These are phyloP conservation scores for Chaetomium sp. DNA, from an alignment of 2,329 filamentous ascomycete genomes.

Conservation along the genomic window DNA sequence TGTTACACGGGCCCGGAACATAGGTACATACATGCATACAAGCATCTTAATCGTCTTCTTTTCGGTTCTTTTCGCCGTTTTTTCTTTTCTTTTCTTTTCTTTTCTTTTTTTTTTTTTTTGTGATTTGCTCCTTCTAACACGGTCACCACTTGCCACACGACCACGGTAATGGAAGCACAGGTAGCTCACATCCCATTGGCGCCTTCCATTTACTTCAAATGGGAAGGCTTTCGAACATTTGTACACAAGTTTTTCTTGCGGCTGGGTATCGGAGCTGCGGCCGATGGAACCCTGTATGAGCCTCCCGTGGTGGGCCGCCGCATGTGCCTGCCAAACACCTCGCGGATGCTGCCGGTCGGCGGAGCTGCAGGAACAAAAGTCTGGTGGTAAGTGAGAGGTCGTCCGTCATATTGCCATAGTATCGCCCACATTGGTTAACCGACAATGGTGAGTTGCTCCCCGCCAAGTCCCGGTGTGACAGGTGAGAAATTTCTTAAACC, in stretches of 20 bases:
- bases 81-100: not conserved
- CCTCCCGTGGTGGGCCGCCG: not conserved
- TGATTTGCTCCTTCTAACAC: not conserved
- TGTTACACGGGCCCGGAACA: not conserved
- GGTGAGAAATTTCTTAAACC: not conserved
- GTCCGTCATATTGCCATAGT: not conserved
- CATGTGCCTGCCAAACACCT: conserved; percentile 8
- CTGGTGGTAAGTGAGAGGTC: not conserved
- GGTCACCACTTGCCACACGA: not conserved
- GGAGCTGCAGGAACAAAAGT: conserved; percentile 10
- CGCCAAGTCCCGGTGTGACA: not conserved
- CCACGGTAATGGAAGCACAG: not conserved
- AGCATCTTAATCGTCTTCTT: not conserved
- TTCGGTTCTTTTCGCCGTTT: not conserved
- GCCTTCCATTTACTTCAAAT: not conserved
- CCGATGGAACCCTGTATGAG: not conserved
- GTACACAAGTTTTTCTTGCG: not conserved
- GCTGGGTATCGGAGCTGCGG: conserved; percentile 1
- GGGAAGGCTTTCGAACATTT: not conserved
- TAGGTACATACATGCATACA: not conserved
- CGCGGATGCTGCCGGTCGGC: not conserved
- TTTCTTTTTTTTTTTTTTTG: not conserved
- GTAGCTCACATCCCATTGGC: not conserved
- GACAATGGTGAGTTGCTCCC: not conserved
- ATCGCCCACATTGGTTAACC: not conserved